phyloP scores from a whole-genome alignment of 2,329 filamentous ascomycete species.

The Leptosphaerulina australis region DNA sequence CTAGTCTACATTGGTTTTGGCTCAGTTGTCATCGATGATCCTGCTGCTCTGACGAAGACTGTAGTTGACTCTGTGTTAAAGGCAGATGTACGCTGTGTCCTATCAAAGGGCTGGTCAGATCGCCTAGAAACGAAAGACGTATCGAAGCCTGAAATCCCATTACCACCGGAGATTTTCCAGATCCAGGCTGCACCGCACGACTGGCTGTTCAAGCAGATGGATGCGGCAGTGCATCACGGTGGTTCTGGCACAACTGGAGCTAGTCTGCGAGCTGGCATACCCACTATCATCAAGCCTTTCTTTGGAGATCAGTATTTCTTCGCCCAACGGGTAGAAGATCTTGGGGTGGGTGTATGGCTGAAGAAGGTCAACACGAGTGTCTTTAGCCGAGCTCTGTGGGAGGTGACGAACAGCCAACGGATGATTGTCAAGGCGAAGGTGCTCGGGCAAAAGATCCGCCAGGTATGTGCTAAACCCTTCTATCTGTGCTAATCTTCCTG shows the following conservation, averaged over 20 bases:
- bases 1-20: slow-evolving; percentile 97
- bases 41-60: slow-evolving; percentile 85
- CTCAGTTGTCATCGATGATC: slow-evolving; percentile 91
- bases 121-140: slow-evolving; percentile 66
- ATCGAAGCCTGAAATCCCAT: slow-evolving; percentile 67
- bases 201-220: slow-evolving; percentile 93
- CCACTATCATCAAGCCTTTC: slow-evolving; percentile 94
- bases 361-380: slow-evolving; percentile 87
- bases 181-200: slow-evolving; percentile 94
- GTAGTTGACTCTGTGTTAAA: slow-evolving; percentile 89
- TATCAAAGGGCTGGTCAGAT: slow-evolving; percentile 98
- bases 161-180: slow-evolving; percentile 81
- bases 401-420: slow-evolving; percentile 84
- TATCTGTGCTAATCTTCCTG: slow-evolving; percentile 34
- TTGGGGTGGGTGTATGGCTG: slow-evolving; percentile 88
- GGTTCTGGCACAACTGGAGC: slow-evolving; percentile 95
- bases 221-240: slow-evolving; percentile 92
- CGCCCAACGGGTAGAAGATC: slow-evolving; percentile 83
- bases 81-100: slow-evolving; percentile 89
- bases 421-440: slow-evolving; percentile 87
- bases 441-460: slow-evolving; percentile 85
- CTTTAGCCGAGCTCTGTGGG: slow-evolving; percentile 87
- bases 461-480: slow-evolving; percentile 61
- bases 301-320: slow-evolving; percentile 99
- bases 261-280: slow-evolving; percentile 85